Evolutionary conservation across 2,329 filamentous ascomycete species (phyloP).

Genomic region (Botrytis tulipae): DNA sequence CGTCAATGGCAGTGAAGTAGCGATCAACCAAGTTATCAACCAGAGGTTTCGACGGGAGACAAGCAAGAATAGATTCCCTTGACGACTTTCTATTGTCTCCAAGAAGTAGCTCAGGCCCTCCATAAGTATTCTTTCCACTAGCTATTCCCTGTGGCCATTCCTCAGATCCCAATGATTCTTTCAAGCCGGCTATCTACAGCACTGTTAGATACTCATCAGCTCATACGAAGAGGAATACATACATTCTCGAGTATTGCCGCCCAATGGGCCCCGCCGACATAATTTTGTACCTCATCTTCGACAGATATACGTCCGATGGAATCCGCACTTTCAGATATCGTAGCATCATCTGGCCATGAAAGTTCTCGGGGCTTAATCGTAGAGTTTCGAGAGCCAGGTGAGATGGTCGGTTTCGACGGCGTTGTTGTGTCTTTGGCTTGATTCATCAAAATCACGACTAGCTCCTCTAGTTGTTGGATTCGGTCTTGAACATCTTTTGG

Average conservation of each 20-base stretch:
- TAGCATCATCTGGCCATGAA: conserved; percentile 3
- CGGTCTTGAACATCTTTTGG: conserved; percentile 52
- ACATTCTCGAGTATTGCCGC: conserved; percentile 19
- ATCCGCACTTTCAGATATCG: conserved; percentile 23
- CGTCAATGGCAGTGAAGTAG: conserved; percentile 52
- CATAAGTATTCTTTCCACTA: not conserved
- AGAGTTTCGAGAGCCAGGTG: not conserved
- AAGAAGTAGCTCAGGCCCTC: conserved; percentile 30
- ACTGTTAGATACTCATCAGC: conserved; percentile 32
- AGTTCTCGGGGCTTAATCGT: too few relatives aligned
- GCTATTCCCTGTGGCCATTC: conserved; percentile 8
- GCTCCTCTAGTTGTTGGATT: conserved; percentile 53
- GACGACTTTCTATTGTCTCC: conserved; percentile 33
- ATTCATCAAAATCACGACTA: conserved; percentile 53
- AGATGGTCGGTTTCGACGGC: not conserved
- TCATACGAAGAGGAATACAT: not conserved
- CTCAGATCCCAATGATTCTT: conserved; percentile 50
- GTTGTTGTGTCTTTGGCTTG: not conserved
- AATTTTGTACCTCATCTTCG: conserved; percentile 35
- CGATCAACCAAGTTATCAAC: conserved; percentile 50
- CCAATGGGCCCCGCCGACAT: conserved; percentile 18
- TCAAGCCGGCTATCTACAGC: conserved; percentile 58
- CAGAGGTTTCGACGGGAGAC: conserved; percentile 48
- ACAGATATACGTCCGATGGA: conserved; percentile 31
- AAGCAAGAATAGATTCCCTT: conserved; percentile 47